Evolutionary conservation across 768 basidiomycete species (phyloP), one percentile per base, ranked within the genome.

Genomic region (Cystobasidium onofrii): DNA sequence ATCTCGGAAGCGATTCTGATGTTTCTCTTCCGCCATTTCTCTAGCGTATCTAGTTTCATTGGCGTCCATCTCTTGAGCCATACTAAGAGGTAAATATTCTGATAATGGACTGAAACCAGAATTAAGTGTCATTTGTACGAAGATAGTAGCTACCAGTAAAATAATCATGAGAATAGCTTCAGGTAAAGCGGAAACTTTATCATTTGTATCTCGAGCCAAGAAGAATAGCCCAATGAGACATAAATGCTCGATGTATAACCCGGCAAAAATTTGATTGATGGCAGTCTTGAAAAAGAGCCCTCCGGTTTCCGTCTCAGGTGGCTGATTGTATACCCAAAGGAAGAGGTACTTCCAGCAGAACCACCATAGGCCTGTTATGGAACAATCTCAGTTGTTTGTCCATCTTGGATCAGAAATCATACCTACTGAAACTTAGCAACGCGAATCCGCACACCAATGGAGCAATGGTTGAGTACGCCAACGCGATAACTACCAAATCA

Each of bases 201-300:
- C 74, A 33, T 52, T 82, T 27, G 82, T 78, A 76, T 92, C 82
- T 66, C 82, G 83, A 0, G 88, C 86, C 9, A 99, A 85, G 88
- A 99, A 97, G 86, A 98, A 96, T 75, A 97, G 82, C 1, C 90
- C 90, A 36, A 63, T 71, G n/a, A 96, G 83, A 80, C 90, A 92
- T 62, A 97, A 78, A 80, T 96, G 88, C 80, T 94, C 87, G 55
- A 99, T 85, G 80, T 99, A 99, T 80, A 98, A 78, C 1, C 95
- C 96, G 25, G 93, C 91, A 76, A 98, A 97, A 34, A 95, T 79
- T 79, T 98, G 96, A 62, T 90, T 88, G 31, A 98, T 86, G 3
- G 96, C 95, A 81, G 88, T 90, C 27, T 94, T 94, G 85, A 92
- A 98, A 84, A 96, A 98, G 62, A 91, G 80, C 0, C 96, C 96